Conservation (phyloP, 352 stramenopile species). For the Pythium vanterpoolii region DNA sequence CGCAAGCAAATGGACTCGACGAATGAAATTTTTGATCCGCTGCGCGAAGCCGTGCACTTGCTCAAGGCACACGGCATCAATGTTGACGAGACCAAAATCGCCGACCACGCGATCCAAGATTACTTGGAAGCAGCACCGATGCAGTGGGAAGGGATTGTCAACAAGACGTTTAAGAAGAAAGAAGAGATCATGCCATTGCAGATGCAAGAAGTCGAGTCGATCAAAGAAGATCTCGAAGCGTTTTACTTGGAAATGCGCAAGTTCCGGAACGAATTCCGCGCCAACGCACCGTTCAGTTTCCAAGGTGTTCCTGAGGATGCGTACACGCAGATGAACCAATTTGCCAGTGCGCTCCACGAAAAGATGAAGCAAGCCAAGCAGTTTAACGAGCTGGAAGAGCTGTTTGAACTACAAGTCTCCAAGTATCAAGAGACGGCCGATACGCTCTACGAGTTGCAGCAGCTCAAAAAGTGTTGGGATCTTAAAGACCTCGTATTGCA, state of each 20-base stretch:
- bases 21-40: constrained; percentile 93
- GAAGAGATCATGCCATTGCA: constrained; percentile 97
- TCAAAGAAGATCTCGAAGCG: constrained; percentile 92
- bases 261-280: constrained; percentile 94
- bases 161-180: constrained; percentile 98
- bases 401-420: constrained; percentile 85
- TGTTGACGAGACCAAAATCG: constrained; percentile 88
- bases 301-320: constrained; percentile 73
- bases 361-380: constrained; percentile 82
- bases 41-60: constrained; percentile 92
- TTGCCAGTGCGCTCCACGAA: constrained; percentile 57
- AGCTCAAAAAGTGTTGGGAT: constrained; percentile 88
- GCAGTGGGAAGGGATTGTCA: constrained; percentile 97
- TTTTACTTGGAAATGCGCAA: constrained; percentile 94
- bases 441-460: constrained; percentile 81
- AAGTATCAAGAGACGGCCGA: constrained; percentile 90
- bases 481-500: constrained; percentile 76
- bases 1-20: constrained; percentile 92
- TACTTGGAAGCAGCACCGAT: constrained; percentile 96
- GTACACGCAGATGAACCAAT: constrained; percentile 83
- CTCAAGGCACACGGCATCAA: constrained; percentile 93
- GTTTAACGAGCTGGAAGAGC: constrained; percentile 84
- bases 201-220: constrained; percentile 93
- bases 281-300: constrained; percentile 94
- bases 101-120: constrained; percentile 75